Base-by-base conservation (phyloP, 116 monocot genomes). In the Trichopus zeylanicus region DNA sequence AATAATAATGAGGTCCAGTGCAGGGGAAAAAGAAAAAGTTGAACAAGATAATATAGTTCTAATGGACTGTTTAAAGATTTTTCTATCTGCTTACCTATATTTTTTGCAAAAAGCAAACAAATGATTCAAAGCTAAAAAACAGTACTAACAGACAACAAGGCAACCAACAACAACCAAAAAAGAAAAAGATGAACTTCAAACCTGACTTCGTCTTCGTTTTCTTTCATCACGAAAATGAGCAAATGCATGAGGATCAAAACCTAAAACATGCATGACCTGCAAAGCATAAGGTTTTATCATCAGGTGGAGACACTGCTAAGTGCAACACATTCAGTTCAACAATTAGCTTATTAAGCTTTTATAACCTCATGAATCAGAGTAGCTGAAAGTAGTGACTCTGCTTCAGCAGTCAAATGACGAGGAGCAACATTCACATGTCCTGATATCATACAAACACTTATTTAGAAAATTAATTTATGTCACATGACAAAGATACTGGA, bases 361-460 rank as follows among this genome's bases (percentile, higher is more conserved):
- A 42, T 9, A 55, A 76, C 91, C 84, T 98, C 98, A 63, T 98
- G 98, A 73, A 91, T 83, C 31, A 98, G 64, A 51, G 98, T 98
- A 67, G 98, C 98, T 53, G 98, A 98, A 68, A 98, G 91, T 69
- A 98, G 48, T 31, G 79, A 68, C 63, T 91, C 88, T 28, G 98
- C 98, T 78, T 98, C 88, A 35, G 84, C 91, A 51, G 87, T 98
- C 66, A 98, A 82, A 85, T 98, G 98, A 22, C 98, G 78, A 24
- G 98, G 98, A 64, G 98, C 98, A 74, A 98, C 98, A 80, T 98
- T 98, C 38, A 98, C 98, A 57, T 98, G 98, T 11, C 98, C 97
- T 97, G 53, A 73, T 21, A 63, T 55, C 48, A 57, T 31, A 26
- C 21, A 33, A 23, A 26, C 2, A 48, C 21, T 57, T 51, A 55